phyloP scores from a whole-genome alignment of 495 filamentous ascomycete species.

The Hapsidospora chrysogenum region DNA sequence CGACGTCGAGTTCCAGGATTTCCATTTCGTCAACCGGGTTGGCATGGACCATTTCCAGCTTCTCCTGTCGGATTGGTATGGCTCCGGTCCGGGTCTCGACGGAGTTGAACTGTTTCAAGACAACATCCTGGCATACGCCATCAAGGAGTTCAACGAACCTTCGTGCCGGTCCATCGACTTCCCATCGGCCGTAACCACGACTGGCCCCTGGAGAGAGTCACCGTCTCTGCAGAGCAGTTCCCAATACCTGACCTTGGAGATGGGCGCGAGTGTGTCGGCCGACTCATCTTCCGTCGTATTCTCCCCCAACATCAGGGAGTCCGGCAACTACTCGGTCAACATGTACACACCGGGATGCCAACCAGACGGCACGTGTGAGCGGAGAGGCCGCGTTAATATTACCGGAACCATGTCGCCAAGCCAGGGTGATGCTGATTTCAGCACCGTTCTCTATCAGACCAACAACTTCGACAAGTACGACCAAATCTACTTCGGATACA shows the following conservation, averaged over 20 bases:
- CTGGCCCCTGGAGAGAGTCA: conserved; percentile 57
- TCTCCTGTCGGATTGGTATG: conserved; percentile 75
- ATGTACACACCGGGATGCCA: conserved; percentile 84
- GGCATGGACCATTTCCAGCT: conserved; percentile 82
- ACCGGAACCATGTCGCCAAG: conserved; percentile 49
- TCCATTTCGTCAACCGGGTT: conserved; percentile 70
- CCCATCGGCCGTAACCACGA: conserved; percentile 45
- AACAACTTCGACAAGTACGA: conserved; percentile 94
- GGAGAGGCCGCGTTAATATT: conserved; percentile 63
- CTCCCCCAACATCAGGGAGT: conserved; percentile 68
- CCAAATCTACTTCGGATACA: conserved; percentile 64
- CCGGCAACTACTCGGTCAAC: conserved; percentile 76
- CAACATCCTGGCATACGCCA: conserved; percentile 70
- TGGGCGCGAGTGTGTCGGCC: conserved; percentile 33
- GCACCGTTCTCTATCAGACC: conserved; percentile 58
- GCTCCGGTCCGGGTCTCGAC: conserved; percentile 67
- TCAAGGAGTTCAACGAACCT: conserved; percentile 79
- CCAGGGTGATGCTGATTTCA: conserved; percentile 23
- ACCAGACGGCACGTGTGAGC: conserved; percentile 58
- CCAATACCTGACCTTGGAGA: conserved; percentile 55
- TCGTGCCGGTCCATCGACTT: conserved; percentile 50
- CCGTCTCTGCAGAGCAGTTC: conserved; percentile 45
- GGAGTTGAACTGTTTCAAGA: conserved; percentile 85
- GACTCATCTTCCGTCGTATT: conserved; percentile 55
- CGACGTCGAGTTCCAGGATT: conserved; percentile 61